A percentile compares a stretch with the other conserved stretches of the same genome.
phyloP scores from a whole-genome alignment of 2,329 filamentous ascomycete genomes.

The Xylaria polymorpha region DNA sequence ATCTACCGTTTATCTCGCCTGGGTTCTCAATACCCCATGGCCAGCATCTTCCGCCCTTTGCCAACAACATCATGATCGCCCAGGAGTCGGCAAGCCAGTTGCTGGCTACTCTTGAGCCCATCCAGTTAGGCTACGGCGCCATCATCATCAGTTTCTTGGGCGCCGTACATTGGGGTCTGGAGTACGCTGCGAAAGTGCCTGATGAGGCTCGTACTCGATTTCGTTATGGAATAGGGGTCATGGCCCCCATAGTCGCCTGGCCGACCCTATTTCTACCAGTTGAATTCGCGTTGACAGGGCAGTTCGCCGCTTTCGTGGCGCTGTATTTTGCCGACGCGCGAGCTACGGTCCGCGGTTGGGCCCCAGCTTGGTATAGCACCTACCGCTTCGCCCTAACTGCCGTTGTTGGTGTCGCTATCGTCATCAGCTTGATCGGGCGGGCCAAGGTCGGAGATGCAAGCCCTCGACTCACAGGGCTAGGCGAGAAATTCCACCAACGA shows the following conservation, averaged over 20 bases:
- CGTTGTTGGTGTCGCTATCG: slow-evolving; percentile 84
- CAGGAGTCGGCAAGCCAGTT: slow-evolving; percentile 78
- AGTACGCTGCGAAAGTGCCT: slow-evolving; percentile 78
- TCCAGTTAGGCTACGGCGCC: slow-evolving; percentile 92
- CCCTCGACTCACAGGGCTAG: slow-evolving; percentile 53
- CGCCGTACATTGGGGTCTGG: slow-evolving; percentile 91
- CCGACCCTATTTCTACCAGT: slow-evolving; percentile 86
- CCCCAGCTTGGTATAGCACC: slow-evolving; percentile 84
- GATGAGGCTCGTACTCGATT: slow-evolving; percentile 73
- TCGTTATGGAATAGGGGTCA: slow-evolving; percentile 85
- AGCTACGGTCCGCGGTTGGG: slow-evolving; percentile 79
- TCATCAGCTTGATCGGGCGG: slow-evolving; percentile 82
- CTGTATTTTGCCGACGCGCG: slow-evolving; percentile 87
- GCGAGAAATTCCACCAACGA: slow-evolving; percentile 54
- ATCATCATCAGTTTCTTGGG: slow-evolving; percentile 94
- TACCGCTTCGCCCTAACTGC: slow-evolving; percentile 95
- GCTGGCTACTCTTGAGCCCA: slow-evolving; percentile 80
- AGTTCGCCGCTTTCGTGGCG: slow-evolving; percentile 86
- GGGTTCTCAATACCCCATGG: slow-evolving; percentile 78
- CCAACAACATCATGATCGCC: slow-evolving; percentile 74
- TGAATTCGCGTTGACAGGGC: slow-evolving; percentile 85
- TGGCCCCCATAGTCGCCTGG: slow-evolving; percentile 86
- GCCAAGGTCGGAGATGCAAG: slow-evolving; percentile 72
- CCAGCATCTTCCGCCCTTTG: slow-evolving; percentile 68
- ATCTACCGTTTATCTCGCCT: slow-evolving; percentile 83